Evolutionary conservation across 257 asterid genomes (phyloP), one percentile per base, ranked within the genome.

Genomic region (Jacaranda mimosifolia): DNA sequence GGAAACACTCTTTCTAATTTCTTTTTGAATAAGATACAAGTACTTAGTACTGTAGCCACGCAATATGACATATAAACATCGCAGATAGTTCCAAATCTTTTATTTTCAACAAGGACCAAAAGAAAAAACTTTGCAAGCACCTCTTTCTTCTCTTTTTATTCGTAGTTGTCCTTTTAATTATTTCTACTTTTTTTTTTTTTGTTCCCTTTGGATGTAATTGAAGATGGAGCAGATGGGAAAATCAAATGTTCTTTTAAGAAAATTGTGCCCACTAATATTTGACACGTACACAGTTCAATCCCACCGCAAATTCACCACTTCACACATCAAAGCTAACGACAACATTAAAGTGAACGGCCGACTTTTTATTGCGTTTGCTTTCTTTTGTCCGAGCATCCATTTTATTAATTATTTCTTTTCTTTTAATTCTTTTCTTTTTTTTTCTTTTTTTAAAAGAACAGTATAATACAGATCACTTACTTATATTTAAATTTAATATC

Each of bases 301-400:
- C 63, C 80, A 82, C 86, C 78, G 83, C 74, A 68, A 71, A 15
- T 45, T 38, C 58, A 58, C 62, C 38, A 12, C 73, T 80, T 48
- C 74, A 57, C 86, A 63, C 76, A 39, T 75, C 56, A 36, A 58
- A 59, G 58, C 4, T 49, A 63, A 51, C 46, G 80, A 82, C 80
- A 73, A 68, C 38, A 26, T 26, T 26, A 13, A 6, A 32, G 38
- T 35, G 64, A 71, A 64, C 57, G 68, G 46, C 60, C 69, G 60
- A 71, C 69, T 19, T 64, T 70, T 74, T 38, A 64, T 75, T 75
- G 48, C 68, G 7, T 36, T 14, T 43, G 3, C 46, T 42, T 42
- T 42, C 9, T 42, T 42, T 42, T 9, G 9, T 42, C 46, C 46
- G 9, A 42, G 6, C 46, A 42, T 42, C 6, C 46, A 42, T 26